Conservation (phyloP, 495 filamentous ascomycete genomes). For the Penicillium malachiteum region DNA sequence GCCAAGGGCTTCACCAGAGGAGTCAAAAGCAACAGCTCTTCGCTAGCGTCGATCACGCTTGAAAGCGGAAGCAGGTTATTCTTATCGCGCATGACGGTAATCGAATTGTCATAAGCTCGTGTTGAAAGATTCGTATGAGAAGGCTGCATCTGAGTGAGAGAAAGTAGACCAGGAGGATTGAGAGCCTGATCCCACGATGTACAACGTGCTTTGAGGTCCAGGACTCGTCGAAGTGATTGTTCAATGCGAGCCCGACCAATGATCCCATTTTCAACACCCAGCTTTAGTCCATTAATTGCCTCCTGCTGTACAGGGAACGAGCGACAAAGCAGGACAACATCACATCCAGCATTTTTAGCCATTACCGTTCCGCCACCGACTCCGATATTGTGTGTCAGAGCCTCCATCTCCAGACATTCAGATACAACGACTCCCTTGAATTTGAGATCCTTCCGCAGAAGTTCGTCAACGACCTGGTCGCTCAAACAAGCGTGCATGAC, state of each 20-base stretch:
- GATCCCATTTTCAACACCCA: constrained; percentile 82
- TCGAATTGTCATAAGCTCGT: constrained; percentile 80
- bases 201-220: constrained; percentile 71
- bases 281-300: constrained; percentile 78
- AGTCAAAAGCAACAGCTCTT: constrained; percentile 79
- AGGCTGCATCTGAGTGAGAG: constrained; percentile 74
- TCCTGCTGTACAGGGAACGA: constrained; percentile 84
- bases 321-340: constrained; percentile 79
- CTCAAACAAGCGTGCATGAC: constrained; percentile 91
- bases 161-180: constrained; percentile 69
- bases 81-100: constrained; percentile 82
- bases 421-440: constrained; percentile 91
- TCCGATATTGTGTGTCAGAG: constrained; percentile 83
- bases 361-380: constrained; percentile 91
- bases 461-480: constrained; percentile 83
- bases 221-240: constrained; percentile 69
- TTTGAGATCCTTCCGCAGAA: constrained; percentile 76
- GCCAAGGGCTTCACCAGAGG: constrained; percentile 84
- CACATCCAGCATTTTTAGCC: constrained; percentile 90
- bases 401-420: constrained; percentile 94
- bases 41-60: constrained; percentile 71
- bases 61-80: constrained; percentile 75
- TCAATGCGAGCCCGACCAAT: constrained; percentile 73
- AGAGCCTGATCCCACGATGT: constrained; percentile 83
- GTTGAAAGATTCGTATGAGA: constrained; percentile 75